Evolutionary conservation across 2,329 filamentous ascomycete genomes (phyloP), one percentile per base, ranked within the genome.

Genomic region (Penicillium sp.): DNA sequence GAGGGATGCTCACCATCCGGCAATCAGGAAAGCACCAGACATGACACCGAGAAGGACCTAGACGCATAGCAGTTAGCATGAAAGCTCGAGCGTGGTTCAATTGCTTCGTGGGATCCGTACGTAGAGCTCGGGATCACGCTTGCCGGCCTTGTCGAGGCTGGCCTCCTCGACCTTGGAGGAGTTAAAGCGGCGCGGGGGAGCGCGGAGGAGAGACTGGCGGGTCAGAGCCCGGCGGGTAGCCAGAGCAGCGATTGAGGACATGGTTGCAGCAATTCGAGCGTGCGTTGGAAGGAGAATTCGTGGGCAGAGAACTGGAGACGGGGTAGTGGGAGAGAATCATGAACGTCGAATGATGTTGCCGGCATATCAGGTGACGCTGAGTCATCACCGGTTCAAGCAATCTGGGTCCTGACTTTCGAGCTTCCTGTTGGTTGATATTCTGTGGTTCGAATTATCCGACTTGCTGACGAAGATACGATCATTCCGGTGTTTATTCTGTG

Each of bases 31-130:
- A 70, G 91, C 89, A 75, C 88, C 87, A 70, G 89, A 87, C 91
- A 97, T 96, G 76, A 97, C 87, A 72, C 86, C 90, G 64, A 92
- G 85, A 65, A 99, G 89, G 72, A 97, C 87, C 94, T 97, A 70
- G 47, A 58, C 25, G 1, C 9, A 50, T 3, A 50, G 10, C 3
- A 45, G 57, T 70, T 63, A 67, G 64, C 53, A 33, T 36, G 23
- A 57, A 45, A 43, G 44, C n/a, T 58, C 34, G 44, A 36, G 34
- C 3, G 23, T 31, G 8, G 19, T 40, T 53, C 57, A 62, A 52
- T 61, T 34, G 55, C 62, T 46, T 57, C 39, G 57, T 57, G 27
- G 34, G 39, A 52, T 59, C 13, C 84, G 66, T 84, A 90, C 87
- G 74, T 88, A 89, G 73, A 90, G 86, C 79, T 91, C 88, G 58